Evolutionary conservation across 345 rosid species (phyloP), one percentile per base, ranked within the genome.

Genomic region (Hibiscus mutabilis): DNA sequence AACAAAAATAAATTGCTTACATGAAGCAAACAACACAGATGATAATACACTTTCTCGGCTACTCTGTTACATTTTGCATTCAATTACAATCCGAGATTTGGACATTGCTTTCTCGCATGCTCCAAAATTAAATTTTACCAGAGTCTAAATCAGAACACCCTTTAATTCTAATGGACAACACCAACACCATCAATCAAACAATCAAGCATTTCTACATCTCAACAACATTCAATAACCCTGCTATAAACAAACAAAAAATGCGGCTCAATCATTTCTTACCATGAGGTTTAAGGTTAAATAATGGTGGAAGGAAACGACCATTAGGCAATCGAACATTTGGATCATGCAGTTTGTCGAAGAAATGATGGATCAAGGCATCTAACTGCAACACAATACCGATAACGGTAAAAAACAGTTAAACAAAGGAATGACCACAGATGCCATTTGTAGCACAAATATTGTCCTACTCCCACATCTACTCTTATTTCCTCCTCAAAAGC

Each of bases 331-430:
- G 86, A 5, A 89, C 77, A 35, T 82, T 89, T 2, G 84, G 89
- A 70, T 92, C 96, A 18, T 94, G 94, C 59, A 95, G 77, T 84
- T 95, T 98, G 21, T 95, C 97, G 71, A 95, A 95, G 82, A 95
- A 95, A 33, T 97, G 98, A 74, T 95, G 98, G 66, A 80, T 85
- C 83, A 95, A 79, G 33, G 91, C 94, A 71, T 92, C 96, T 27
- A 89, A 79, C 99, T 92, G 84, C 80, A 80, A 70, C 3, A 66
- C n/a, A n/a, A n/a, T n/a, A n/a, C n/a, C 53, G 13, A 4, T 14
- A 57, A 59, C 24, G 13, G 0, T 6, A 24, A 13, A 53, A 33
- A 7, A n/a, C n/a, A n/a, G 19, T 21, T 60, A 29, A 16, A 70
- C 10, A 18, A 62, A 19, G 18, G 8, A 42, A 25, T 14, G 35